Evolutionary conservation across 495 filamentous ascomycete genomes (phyloP).

Genomic region (Neurospora sp.): DNA sequence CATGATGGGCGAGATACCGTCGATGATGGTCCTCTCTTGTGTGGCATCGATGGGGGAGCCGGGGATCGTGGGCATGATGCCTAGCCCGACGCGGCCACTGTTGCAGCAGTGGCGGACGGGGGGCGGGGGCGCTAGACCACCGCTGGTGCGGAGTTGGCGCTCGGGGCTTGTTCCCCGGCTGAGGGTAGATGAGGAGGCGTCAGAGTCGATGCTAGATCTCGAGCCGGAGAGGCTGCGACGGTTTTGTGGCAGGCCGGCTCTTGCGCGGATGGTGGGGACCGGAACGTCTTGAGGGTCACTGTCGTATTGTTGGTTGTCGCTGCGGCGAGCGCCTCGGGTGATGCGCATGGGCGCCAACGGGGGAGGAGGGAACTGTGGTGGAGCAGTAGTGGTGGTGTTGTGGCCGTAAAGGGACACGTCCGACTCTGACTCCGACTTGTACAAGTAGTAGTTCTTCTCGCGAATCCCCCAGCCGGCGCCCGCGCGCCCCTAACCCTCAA

Average conservation of each 20-base stretch:
- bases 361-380: constrained; percentile 20
- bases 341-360: constrained; percentile 21
- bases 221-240: constrained; percentile 2
- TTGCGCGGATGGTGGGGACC: constrained; percentile 1
- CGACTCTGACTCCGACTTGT: constrained; percentile 12
- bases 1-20: constrained; percentile 17
- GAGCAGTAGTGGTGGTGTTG: constrained; percentile 3
- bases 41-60: constrained; percentile 12
- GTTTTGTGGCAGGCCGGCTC: constrained; percentile 1
- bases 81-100: background rate
- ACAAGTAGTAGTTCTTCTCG: constrained; percentile 3
- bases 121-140: background rate
- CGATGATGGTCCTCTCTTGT: background rate
- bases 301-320: background rate
- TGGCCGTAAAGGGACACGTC: constrained; percentile 17
- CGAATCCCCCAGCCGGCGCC: constrained; percentile 19
- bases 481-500: constrained; percentile 36
- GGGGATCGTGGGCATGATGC: constrained; percentile 11
- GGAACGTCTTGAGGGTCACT: background rate
- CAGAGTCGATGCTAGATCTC: constrained; percentile 12
- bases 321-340: background rate
- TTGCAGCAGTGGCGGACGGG: background rate
- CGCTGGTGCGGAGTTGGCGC: background rate
- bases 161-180: constrained; percentile 2
- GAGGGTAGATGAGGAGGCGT: constrained; percentile 9